Base-by-base conservation (phyloP, 129 eudicot species). In the Arctium minus region DNA sequence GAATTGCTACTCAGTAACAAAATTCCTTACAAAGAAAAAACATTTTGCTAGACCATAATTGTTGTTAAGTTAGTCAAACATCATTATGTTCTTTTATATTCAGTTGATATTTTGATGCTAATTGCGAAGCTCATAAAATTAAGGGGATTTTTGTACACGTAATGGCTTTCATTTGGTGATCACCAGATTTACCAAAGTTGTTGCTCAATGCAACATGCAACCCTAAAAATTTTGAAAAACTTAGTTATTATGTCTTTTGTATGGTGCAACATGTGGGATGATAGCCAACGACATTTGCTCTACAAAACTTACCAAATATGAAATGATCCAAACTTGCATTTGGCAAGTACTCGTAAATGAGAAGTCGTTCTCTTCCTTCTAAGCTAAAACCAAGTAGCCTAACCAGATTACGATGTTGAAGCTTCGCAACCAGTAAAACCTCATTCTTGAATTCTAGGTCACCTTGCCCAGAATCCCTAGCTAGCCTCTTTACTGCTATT, bases 401-500 rank as follows among this genome's bases (percentile, higher is more conserved):
- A 10, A 82, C 89, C 42, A 86, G 70, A 77, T 82, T 86, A 82
- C 80, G 56, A 39, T 86, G 89, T 17, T 78, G 86, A 78, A 86
- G 86, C 80, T 86, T 86, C 2, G 83, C 83, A 35, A 81, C 64
- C 8, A 86, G 10, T 36, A 56, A 50, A 11, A 81, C 81, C 78
- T 82, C 89, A 72, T 77, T 86, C 65, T 74, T 86, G 65, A 86
- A 83, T 70, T 87, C 82, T 11, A 5, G 13, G 13, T 69, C 82
- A 39, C 85, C 89, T 76, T 83, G 87, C 31, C 68, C 36, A 0
- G 85, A 79, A 56, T 78, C 32, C 35, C 2, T 36, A 5, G 81
- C 64, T 17, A 82, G 48, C 75, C 86, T 86, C 74, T 86, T 86
- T 33, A 86, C 89, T 4, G 86, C 89, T 72, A 86, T 56, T 22